These are phyloP conservation scores for Sambucus nigra DNA, from an alignment of 129 eudicot genomes.

Conservation along the genomic window DNA sequence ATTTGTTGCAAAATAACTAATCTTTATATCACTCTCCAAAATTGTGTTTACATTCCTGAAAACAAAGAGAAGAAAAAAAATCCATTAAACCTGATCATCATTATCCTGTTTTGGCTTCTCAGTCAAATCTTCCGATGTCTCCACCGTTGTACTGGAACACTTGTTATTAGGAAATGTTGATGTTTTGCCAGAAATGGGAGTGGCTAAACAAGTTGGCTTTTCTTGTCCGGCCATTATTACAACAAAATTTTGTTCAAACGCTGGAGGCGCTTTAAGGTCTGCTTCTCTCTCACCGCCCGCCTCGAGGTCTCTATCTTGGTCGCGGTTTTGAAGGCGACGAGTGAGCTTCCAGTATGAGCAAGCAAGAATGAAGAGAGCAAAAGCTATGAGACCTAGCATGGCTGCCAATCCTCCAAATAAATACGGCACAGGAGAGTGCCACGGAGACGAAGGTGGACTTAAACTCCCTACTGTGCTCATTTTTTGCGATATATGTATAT, in stretches of 20 bases:
- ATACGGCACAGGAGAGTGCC: slow-evolving; percentile 4
- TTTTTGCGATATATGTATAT: too few relatives aligned
- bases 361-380: background rate
- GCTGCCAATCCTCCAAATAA: slow-evolving; percentile 4
- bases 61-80: too few relatives aligned
- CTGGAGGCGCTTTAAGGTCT: background rate
- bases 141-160: background rate
- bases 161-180: background rate
- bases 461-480: too few relatives aligned
- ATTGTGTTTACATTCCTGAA: background rate
- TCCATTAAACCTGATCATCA: background rate
- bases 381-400: background rate
- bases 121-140: background rate
- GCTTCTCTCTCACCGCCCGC: background rate
- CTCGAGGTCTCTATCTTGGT: background rate
- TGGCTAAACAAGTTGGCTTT: slow-evolving; percentile 1
- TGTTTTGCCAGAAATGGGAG: background rate
- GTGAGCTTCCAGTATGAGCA: slow-evolving; percentile 6
- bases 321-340: background rate
- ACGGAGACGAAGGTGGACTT: too few relatives aligned
- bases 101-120: background rate
- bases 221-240: slow-evolving; percentile 4
- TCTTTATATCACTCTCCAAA: background rate
- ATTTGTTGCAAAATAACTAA: background rate
- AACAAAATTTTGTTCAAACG: background rate